Conservation (phyloP, 2,329 filamentous ascomycete species). For the Ophiobolus disseminans region DNA sequence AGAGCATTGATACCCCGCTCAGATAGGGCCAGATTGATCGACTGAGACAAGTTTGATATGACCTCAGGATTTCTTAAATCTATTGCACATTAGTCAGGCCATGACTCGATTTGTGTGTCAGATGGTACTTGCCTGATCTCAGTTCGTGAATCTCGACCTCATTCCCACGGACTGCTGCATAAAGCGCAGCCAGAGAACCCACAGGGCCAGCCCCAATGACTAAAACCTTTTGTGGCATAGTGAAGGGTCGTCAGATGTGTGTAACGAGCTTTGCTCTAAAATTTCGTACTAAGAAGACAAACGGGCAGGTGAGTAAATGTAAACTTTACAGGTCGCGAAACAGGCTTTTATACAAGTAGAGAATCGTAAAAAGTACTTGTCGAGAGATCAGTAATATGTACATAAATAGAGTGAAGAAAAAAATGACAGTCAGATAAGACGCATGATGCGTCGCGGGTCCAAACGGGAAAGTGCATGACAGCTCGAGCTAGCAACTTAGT, state of each 20-base stretch:
- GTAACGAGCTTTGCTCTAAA: constrained; percentile 1
- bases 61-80: constrained; percentile 86
- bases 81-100: constrained; percentile 48
- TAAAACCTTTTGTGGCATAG: constrained; percentile 70
- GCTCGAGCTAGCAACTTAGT: constrained; percentile 14
- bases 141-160: constrained; percentile 95
- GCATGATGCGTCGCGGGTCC: constrained; percentile 23
- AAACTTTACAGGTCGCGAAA: no score
- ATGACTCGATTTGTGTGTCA: constrained; percentile 1
- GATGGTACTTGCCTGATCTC: constrained; percentile 72
- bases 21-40: constrained; percentile 96
- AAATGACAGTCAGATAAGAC: constrained; percentile 12
- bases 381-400: constrained; percentile 4
- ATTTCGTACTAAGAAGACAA: no score
- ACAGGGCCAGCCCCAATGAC: constrained; percentile 94
- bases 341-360: no score
- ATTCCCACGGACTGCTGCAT: constrained; percentile 86
- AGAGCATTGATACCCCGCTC: constrained; percentile 93
- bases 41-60: constrained; percentile 92
- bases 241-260: neutral
- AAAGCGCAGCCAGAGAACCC: constrained; percentile 87
- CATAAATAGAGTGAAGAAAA: constrained; percentile 1
- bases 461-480: constrained; percentile 23
- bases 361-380: constrained; percentile 2
- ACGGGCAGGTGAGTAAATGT: no score